Percentiles rank a stretch among this genome's conserved stretches.
Evolutionary conservation across 371 early-diverging fungal species (phyloP).

Genomic region (Mucor plumbeus): DNA sequence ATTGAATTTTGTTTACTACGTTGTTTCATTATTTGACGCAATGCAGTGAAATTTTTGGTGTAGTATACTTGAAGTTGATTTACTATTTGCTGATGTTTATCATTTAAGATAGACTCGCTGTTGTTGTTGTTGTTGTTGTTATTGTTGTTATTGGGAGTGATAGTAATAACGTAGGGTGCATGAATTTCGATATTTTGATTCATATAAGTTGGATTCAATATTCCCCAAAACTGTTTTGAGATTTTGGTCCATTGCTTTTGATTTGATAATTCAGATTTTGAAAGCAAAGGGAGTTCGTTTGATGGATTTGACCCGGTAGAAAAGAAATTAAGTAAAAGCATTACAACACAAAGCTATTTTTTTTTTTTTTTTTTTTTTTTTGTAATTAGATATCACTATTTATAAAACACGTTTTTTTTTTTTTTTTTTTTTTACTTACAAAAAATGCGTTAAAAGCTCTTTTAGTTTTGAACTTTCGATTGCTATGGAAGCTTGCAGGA

Average conservation of each 20-base stretch:
- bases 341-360: conserved; percentile 26
- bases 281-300: not conserved
- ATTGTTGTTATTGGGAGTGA: not conserved
- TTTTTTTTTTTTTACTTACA: conserved; percentile 21
- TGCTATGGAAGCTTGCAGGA: not conserved
- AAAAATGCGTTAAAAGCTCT: conserved; percentile 36
- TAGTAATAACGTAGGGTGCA: not conserved
- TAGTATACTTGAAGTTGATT: not conserved
- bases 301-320: not conserved
- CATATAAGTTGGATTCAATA: conserved; percentile 32
- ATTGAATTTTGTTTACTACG: not conserved
- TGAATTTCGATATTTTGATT: not conserved
- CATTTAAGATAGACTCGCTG: not conserved
- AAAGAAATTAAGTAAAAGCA: conserved; percentile 24
- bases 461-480: conserved; percentile 33
- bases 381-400: no score
- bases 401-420: no score
- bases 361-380: no score
- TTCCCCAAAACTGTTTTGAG: conserved; percentile 36
- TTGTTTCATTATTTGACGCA: not conserved
- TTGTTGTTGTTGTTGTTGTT: no score
- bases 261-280: not conserved
- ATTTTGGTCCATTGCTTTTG: conserved; percentile 16
- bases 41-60: not conserved
- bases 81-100: not conserved